Conservation (phyloP, 768 basidiomycete genomes). For the Pulveroboletus sp. region DNA sequence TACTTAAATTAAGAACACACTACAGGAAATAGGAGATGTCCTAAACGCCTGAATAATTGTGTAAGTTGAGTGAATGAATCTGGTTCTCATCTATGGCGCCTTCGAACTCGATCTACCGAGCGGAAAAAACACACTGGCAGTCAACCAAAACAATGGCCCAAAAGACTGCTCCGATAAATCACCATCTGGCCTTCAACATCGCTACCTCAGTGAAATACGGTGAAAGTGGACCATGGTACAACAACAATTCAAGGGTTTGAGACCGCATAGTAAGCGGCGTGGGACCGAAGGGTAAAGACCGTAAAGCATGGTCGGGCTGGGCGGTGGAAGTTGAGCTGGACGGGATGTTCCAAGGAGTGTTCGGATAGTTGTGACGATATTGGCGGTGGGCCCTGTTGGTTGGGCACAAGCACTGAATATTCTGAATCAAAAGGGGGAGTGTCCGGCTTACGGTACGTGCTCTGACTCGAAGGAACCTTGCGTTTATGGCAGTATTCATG, state of each 20-base stretch:
- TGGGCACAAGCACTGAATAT: constrained; percentile 20
- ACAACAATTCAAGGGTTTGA: constrained; percentile 32
- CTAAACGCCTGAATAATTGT: too few species aligned
- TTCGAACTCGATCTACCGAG: constrained; percentile 25
- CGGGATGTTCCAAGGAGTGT: constrained; percentile 7
- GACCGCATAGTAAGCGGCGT: constrained; percentile 37
- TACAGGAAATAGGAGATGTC: too few species aligned
- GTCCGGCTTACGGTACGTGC: constrained; percentile 23
- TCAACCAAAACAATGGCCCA: constrained; percentile 37
- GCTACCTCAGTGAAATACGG: constrained; percentile 38
- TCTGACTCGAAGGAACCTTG: constrained; percentile 3
- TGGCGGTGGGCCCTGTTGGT: constrained; percentile 8
- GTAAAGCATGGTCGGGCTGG: constrained; percentile 15
- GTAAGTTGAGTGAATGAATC: too few species aligned
- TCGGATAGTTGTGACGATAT: constrained; percentile 16
- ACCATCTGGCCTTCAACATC: constrained; percentile 37
- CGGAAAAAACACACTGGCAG: constrained; percentile 21
- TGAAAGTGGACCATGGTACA: constrained; percentile 45
- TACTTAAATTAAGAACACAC: too few species aligned
- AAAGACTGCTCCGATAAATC: constrained; percentile 41
- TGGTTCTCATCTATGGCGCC: too few species aligned
- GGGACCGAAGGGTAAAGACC: constrained; percentile 35
- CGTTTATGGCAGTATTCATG: too few species aligned
- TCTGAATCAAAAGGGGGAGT: constrained; percentile 31
- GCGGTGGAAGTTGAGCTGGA: constrained; percentile 14